Base-by-base conservation (phyloP, 2,329 filamentous ascomycete genomes). In the Penicillium freii region DNA sequence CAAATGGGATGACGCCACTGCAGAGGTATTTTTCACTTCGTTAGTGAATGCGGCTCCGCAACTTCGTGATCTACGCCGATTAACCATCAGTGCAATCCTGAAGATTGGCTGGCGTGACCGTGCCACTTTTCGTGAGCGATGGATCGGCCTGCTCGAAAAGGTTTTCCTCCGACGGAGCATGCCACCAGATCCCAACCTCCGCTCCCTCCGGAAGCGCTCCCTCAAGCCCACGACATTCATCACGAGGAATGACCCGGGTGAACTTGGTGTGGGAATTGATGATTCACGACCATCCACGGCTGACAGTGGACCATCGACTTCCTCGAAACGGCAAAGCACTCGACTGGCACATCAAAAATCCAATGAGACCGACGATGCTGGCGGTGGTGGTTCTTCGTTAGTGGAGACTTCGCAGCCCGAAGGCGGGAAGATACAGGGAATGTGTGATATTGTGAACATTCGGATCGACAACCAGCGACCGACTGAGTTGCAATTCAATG, bases 101-200 rank as follows among this genome's bases (percentile, higher is more conserved):
- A 86, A 92, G 67, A 87, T 89, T 27, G 80, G 81, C 11, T 96
- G 92, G 90, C 87, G 91, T 60, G 85, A 91, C 69, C 85, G 93
- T 42, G 89, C 89, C 19, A 82, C 82, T n/a, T 87, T 97, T 67
- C 84, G 92, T 39, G 85, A 88, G 63, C 84, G 85, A 62, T 96
- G 92, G 90, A 86, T 86, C 49, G 80, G 83, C n/a, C 86, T 81
- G 61, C 78, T 97, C 51, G 82, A 86, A 54, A 80, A 78, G 13
- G 70, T 75, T 1, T 81, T 80, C 51, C 64, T 78, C 17, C 68
- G 77, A 36, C 67, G 59, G n/a, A 69, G 68, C 34, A 15, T 55
- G 10, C 67, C 69, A 4, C 75, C 74, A 11, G 59, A 74, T 39
- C 68, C 72, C 1, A 64, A 60, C 27, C 56, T 66, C n/a, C 64